Percentiles rank a stretch among this genome's conserved stretches.
These are phyloP conservation scores for Ophiostoma triangulosporum DNA, from an alignment of 2,329 filamentous ascomycete species.

Conservation along the genomic window DNA sequence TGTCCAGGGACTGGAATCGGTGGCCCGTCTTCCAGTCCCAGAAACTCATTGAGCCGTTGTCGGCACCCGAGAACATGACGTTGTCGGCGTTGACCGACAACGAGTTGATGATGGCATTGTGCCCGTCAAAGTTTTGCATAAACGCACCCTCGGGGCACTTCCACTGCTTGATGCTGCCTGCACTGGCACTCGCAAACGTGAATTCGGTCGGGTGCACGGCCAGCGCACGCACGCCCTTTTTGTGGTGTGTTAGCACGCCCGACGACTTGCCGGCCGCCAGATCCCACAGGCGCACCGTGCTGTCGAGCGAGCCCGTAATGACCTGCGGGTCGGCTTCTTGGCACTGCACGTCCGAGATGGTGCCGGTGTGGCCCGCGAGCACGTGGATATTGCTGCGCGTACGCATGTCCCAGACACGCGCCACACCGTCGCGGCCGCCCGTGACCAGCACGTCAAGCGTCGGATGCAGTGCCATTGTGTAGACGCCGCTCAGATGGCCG, in stretches of 20 bases:
- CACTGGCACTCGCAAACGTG: slow-evolving; percentile 87
- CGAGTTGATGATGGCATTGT: slow-evolving; percentile 93
- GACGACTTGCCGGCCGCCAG: slow-evolving; percentile 91
- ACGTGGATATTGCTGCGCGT: slow-evolving; percentile 94
- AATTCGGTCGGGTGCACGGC: slow-evolving; percentile 83
- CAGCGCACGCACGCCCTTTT: slow-evolving; percentile 84
- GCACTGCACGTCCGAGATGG: slow-evolving; percentile 77
- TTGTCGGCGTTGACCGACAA: slow-evolving; percentile 89
- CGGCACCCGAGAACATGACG: slow-evolving; percentile 84
- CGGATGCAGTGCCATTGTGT: slow-evolving; percentile 84
- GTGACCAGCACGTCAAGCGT: slow-evolving; percentile 91
- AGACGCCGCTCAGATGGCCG: slow-evolving; percentile 90
- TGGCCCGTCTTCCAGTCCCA: slow-evolving; percentile 99
- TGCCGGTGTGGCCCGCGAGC: slow-evolving; percentile 77
- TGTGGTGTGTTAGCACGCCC: slow-evolving; percentile 94
- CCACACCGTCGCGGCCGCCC: slow-evolving; percentile 86
- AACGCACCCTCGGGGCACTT: slow-evolving; percentile 96
- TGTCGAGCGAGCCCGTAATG: slow-evolving; percentile 84
- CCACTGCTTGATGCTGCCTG: slow-evolving; percentile 96
- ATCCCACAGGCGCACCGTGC: slow-evolving; percentile 87
- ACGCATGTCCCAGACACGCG: slow-evolving; percentile 96
- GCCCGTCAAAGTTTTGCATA: slow-evolving; percentile 97
- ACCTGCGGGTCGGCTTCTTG: slow-evolving; percentile 96
- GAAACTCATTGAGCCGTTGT: slow-evolving; percentile 93
- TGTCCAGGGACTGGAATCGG: slow-evolving; percentile 79